Percentiles rank a stretch among this genome's conserved stretches.
These are phyloP conservation scores for Lippia alba DNA, from an alignment of 305 asterid genomes.

Conservation along the genomic window DNA sequence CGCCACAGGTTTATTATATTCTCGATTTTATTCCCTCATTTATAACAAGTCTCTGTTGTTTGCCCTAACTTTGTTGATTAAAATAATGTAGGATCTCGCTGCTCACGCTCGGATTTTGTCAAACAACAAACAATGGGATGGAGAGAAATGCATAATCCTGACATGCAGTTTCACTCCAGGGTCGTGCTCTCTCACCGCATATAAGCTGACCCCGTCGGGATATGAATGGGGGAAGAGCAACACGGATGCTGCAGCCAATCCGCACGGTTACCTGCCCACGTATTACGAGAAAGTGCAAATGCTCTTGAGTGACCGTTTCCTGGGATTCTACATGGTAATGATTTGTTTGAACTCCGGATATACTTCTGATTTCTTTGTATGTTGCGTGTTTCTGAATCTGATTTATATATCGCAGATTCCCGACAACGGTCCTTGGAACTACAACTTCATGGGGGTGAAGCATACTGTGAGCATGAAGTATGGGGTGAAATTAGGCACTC, in stretches of 20 bases:
- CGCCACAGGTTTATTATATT: constrained; percentile 74
- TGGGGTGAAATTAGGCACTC: constrained; percentile 90
- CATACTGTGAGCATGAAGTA: constrained; percentile 87
- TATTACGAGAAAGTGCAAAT: constrained; percentile 98
- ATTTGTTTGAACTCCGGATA: not conserved
- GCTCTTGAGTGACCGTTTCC: constrained; percentile 98
- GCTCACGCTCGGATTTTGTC: constrained; percentile 81
- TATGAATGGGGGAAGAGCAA: constrained; percentile 98
- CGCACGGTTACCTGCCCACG: constrained; percentile 94
- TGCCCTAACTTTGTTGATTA: not conserved
- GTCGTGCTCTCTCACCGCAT: constrained; percentile 95
- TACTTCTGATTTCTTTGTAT: not conserved
- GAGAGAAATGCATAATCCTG: constrained; percentile 91
- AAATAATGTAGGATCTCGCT: constrained; percentile 67
- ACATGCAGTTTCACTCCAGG: constrained; percentile 99
- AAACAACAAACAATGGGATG: constrained; percentile 97
- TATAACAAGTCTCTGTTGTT: too few species aligned
- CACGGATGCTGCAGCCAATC: constrained; percentile 88
- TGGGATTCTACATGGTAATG: constrained; percentile 96
- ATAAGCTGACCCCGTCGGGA: constrained; percentile 91
- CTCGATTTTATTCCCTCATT: not conserved
- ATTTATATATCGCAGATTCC: constrained; percentile 57
- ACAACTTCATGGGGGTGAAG: constrained; percentile 96
- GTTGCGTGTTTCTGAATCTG: too few species aligned
- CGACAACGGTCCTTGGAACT: constrained; percentile 96